Percentiles rank a stretch among this genome's conserved stretches.
Evolutionary conservation across 1,139 yeast species (phyloP).

Genomic region (Blastobotrys proliferans): DNA sequence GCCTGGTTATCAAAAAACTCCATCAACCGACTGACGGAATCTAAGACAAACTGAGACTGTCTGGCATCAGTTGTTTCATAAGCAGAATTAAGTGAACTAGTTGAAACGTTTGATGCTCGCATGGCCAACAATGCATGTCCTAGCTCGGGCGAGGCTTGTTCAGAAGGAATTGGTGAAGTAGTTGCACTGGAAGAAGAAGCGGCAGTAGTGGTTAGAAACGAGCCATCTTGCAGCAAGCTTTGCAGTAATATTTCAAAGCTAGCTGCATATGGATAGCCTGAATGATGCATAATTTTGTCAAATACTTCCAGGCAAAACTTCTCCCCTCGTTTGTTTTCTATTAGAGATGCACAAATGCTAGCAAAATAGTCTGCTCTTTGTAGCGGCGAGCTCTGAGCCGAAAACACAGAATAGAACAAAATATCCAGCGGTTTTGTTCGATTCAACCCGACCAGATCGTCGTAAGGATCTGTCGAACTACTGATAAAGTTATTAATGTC

Average conservation of each 20-base stretch:
- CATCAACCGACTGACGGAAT: slow-evolving; percentile 20
- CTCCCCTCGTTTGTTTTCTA: slow-evolving; percentile 25
- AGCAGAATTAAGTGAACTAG: slow-evolving; percentile 2
- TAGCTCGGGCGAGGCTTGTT: slow-evolving; percentile 3
- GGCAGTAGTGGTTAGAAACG: slow-evolving; percentile 20
- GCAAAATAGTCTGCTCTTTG: slow-evolving; percentile 34
- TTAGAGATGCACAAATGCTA: slow-evolving; percentile 25
- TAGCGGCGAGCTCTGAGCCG: slow-evolving; percentile 23
- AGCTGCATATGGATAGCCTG: slow-evolving; percentile 23
- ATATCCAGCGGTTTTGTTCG: slow-evolving; percentile 33
- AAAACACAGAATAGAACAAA: slow-evolving; percentile 32
- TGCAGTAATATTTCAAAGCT: slow-evolving; percentile 25
- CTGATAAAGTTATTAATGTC: slow-evolving; percentile 26
- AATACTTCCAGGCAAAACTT: slow-evolving; percentile 24
- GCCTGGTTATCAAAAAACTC: slow-evolving; percentile 23
- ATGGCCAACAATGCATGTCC: slow-evolving; percentile 15
- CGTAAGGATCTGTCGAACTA: slow-evolving; percentile 24
- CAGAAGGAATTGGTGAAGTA: slow-evolving; percentile 24
- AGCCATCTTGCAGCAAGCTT: slow-evolving; percentile 27
- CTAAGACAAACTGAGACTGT: slow-evolving; percentile 17
- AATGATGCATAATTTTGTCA: slow-evolving; percentile 22
- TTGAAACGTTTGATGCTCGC: slow-evolving; percentile 2
- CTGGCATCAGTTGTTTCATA: slow-evolving; percentile 14
- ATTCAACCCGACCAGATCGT: slow-evolving; percentile 27
- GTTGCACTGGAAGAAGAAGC: slow-evolving; percentile 12